These are phyloP conservation scores for Herpotrichia juniperi DNA, from an alignment of 2,329 filamentous ascomycete species.

Conservation along the genomic window DNA sequence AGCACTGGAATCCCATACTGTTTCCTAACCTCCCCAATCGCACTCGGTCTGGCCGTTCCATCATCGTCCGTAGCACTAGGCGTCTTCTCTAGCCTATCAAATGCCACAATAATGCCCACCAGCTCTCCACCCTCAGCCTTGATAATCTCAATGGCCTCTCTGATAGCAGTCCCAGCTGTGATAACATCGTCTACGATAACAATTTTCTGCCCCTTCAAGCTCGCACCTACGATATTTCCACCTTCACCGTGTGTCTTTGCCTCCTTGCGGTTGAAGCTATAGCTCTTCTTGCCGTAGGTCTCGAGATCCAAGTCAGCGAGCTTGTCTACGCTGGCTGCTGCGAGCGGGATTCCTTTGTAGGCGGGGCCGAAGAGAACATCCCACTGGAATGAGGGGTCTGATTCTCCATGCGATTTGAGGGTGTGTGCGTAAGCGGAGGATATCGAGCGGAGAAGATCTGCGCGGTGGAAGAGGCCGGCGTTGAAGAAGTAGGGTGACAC, in stretches of 20 bases:
- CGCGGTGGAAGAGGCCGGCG: conserved; percentile 86
- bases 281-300: conserved; percentile 73
- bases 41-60: conserved; percentile 72
- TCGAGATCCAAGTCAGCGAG: conserved; percentile 71
- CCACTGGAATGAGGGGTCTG: conserved; percentile 61
- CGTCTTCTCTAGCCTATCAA: conserved; percentile 86
- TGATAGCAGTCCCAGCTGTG: conserved; percentile 91
- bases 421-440: conserved; percentile 78
- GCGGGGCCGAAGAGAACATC: conserved; percentile 93
- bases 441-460: conserved; percentile 77
- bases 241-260: conserved; percentile 96
- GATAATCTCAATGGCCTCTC: conserved; percentile 91
- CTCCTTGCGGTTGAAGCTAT: conserved; percentile 95
- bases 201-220: conserved; percentile 82
- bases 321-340: conserved; percentile 76
- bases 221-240: conserved; percentile 87
- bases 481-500: conserved; percentile 98
- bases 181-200: conserved; percentile 97
- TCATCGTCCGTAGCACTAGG: conserved; percentile 67
- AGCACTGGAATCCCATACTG: conserved; percentile 85
- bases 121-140: conserved; percentile 82
- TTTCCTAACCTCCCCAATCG: conserved; percentile 83
- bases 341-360: conserved; percentile 97
- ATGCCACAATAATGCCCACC: conserved; percentile 84
- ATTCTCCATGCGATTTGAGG: conserved; percentile 53